Conservation (phyloP, 1,284 basidiomycete species). For the Fomitopsis schrenkii region DNA sequence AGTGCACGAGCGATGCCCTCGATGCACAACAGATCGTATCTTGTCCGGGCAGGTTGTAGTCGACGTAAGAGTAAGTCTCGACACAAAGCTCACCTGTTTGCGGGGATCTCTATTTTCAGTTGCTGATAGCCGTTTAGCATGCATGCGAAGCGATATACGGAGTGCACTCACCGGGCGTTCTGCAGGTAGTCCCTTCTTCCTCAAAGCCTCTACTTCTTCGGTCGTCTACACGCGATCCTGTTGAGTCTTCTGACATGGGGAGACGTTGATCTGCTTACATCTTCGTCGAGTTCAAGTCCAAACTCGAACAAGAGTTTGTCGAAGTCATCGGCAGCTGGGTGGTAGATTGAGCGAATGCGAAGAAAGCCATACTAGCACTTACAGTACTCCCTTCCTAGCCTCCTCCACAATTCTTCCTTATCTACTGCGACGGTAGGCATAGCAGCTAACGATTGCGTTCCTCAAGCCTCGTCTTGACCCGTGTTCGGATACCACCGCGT, state of each 20-base stretch:
- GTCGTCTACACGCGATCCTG: conserved; percentile 64
- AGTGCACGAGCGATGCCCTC: conserved; percentile 93
- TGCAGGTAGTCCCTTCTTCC: conserved; percentile 77
- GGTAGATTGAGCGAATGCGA: neutral
- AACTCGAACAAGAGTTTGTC: conserved; percentile 97
- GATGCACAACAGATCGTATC: conserved; percentile 97
- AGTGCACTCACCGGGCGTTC: conserved; percentile 67
- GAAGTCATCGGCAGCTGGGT: conserved; percentile 85
- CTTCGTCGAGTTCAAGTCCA: conserved; percentile 96
- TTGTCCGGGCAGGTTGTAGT: conserved; percentile 29
- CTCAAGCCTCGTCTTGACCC: neutral
- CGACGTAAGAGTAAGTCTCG: neutral
- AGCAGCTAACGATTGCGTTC: neutral
- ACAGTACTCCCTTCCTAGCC: conserved; percentile 87
- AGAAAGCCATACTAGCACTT: conserved; percentile 22
- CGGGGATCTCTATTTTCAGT: conserved; percentile 98
- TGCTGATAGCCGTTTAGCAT: conserved; percentile 46
- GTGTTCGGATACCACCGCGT: neutral
- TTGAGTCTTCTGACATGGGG: neutral
- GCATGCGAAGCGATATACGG: neutral
- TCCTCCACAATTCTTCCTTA: conserved; percentile 90
- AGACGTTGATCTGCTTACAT: conserved; percentile 55
- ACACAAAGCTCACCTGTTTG: conserved; percentile 65
- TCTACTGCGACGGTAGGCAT: conserved; percentile 97
- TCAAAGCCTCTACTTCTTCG: conserved; percentile 77